phyloP scores from a whole-genome alignment of 129 eudicot genomes.

The Flaveria bidentis region DNA sequence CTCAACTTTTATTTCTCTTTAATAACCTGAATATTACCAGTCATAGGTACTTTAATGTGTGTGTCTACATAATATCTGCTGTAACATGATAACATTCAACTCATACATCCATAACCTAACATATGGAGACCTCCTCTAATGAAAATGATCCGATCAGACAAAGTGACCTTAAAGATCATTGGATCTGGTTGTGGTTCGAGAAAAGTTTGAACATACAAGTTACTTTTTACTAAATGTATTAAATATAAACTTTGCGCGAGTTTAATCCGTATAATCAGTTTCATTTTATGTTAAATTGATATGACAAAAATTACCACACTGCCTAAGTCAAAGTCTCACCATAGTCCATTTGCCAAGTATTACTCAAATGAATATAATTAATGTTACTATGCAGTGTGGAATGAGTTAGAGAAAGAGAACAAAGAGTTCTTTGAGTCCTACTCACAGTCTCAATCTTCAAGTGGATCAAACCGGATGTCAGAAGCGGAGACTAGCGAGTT shows the following conservation, averaged over 20 bases:
- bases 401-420: constrained; percentile 81
- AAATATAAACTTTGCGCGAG: background rate
- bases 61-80: background rate
- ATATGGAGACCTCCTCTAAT: background rate
- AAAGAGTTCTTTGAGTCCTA: constrained; percentile 81
- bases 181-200: no score
- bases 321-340: background rate
- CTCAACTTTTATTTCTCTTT: constrained; percentile 4
- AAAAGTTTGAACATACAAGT: no score
- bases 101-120: constrained; percentile 8
- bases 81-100: constrained; percentile 11
- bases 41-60: no score
- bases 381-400: constrained; percentile 57
- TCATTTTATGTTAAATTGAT: background rate
- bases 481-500: constrained; percentile 66
- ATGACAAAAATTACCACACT: background rate
- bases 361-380: background rate
- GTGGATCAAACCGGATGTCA: constrained; percentile 54
- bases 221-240: background rate
- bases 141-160: background rate
- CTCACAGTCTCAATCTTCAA: constrained; percentile 47
- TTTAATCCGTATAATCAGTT: background rate
- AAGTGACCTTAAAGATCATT: background rate
- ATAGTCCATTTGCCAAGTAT: background rate
- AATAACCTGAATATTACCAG: background rate